Evolutionary conservation across 2,329 filamentous ascomycete species (phyloP).

Genomic region (Penicillium sp.): DNA sequence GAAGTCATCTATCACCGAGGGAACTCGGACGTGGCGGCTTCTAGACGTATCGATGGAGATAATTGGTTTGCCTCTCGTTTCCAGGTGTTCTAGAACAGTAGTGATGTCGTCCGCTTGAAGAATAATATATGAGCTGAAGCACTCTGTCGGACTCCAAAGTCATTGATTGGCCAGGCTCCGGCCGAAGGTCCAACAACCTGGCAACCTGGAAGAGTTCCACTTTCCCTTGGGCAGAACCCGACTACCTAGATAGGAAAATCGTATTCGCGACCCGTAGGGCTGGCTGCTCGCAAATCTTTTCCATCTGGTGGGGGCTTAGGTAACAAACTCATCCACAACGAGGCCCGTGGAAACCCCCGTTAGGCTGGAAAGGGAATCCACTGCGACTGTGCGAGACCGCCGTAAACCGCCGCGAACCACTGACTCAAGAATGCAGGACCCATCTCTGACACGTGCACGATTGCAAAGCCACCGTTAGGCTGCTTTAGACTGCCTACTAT

Average conservation of each 20-base stretch:
- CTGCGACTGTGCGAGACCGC: slow-evolving; percentile 3
- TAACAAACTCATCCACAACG: not conserved
- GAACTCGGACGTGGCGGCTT: not conserved
- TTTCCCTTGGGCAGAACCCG: no score
- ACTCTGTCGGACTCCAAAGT: not conserved
- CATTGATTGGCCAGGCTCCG: not conserved
- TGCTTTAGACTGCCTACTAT: not conserved
- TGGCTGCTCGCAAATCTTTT: not conserved
- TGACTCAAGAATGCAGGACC: no score
- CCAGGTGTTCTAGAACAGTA: not conserved
- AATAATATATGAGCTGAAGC: not conserved
- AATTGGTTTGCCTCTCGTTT: not conserved
- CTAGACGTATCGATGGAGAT: slow-evolving; percentile 1
- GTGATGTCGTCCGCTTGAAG: not conserved
- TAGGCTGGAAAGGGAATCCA: slow-evolving; percentile 12
- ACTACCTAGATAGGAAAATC: not conserved
- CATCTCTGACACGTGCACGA: no score
- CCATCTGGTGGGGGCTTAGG: not conserved
- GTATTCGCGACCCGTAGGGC: not conserved
- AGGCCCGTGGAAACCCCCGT: not conserved
- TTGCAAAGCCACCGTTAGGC: not conserved
- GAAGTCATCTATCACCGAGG: not conserved
- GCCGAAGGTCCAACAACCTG: not conserved
- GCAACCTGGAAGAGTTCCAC: no score
- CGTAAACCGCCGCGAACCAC: not conserved